A percentile compares a stretch with the other conserved stretches of the same genome.
phyloP scores from a whole-genome alignment of 2,329 filamentous ascomycete genomes.

The Trichoderma arundinaceum region DNA sequence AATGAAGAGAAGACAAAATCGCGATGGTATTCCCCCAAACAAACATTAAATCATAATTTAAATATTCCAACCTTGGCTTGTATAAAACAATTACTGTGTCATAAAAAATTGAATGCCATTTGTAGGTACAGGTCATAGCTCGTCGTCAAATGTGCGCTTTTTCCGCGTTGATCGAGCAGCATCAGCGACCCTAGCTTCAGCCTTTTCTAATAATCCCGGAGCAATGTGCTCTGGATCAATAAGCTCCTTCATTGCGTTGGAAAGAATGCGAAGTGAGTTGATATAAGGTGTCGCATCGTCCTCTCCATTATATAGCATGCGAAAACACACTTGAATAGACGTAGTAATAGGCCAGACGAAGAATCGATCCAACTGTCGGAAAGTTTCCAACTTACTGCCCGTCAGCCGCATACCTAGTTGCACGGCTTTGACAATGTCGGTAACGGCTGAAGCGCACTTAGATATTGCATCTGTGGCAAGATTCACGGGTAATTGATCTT shows the following conservation, averaged over 20 bases:
- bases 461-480: constrained; percentile 5
- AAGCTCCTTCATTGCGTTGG: constrained; percentile 8
- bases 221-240: constrained; percentile 9
- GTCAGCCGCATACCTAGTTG: constrained; percentile 15
- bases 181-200: neutral
- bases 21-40: neutral
- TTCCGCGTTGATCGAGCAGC: neutral
- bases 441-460: constrained; percentile 17
- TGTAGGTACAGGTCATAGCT: neutral
- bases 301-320: constrained; percentile 17
- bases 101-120: neutral
- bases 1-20: no score
- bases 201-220: neutral
- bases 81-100: no score
- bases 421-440: constrained; percentile 13
- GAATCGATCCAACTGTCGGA: constrained; percentile 22
- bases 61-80: neutral
- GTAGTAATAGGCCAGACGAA: constrained; percentile 28
- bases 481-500: constrained; percentile 5
- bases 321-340: constrained; percentile 27
- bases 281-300: neutral
- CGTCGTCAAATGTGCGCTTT: neutral
- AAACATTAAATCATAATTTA: neutral
- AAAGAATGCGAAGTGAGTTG: constrained; percentile 15
- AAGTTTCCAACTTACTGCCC: neutral